Evolutionary conservation across 1,284 basidiomycete species (phyloP).

Genomic region (Stygiomarasmius scandens): DNA sequence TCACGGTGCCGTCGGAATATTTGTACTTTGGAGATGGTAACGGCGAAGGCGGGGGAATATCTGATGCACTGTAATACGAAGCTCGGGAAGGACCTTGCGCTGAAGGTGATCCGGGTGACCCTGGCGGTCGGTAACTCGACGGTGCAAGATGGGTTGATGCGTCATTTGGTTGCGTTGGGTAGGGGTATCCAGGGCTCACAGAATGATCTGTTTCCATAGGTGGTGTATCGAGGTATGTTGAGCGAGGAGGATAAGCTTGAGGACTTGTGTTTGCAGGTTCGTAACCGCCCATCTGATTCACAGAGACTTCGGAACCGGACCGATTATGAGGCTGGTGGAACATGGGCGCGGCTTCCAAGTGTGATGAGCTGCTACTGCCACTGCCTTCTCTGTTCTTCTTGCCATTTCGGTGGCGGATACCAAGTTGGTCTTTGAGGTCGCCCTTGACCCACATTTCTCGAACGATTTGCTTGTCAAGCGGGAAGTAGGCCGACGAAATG

Average conservation of each 20-base stretch:
- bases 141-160: not conserved
- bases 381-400: slow-evolving; percentile 40
- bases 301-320: slow-evolving; percentile 61
- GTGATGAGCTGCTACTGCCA: slow-evolving; percentile 1
- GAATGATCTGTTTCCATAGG: slow-evolving; percentile 33
- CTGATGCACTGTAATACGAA: slow-evolving; percentile 76
- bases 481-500: slow-evolving; percentile 64
- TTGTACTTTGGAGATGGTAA: slow-evolving; percentile 54
- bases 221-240: slow-evolving; percentile 38
- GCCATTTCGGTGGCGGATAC: slow-evolving; percentile 63
- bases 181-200: slow-evolving; percentile 6
- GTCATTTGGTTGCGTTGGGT: slow-evolving; percentile 33
- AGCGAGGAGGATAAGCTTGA: slow-evolving; percentile 25
- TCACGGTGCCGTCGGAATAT: slow-evolving; percentile 46
- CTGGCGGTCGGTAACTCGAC: not conserved
- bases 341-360: slow-evolving; percentile 67
- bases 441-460: slow-evolving; percentile 89
- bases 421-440: slow-evolving; percentile 82
- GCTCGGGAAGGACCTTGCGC: slow-evolving; percentile 5
- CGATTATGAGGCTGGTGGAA: slow-evolving; percentile 64
- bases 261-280: slow-evolving; percentile 45
- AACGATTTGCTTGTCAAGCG: slow-evolving; percentile 83
- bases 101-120: slow-evolving; percentile 2
- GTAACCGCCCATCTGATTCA: slow-evolving; percentile 40
- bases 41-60: slow-evolving; percentile 65